These are phyloP conservation scores for Abrus pulchellus DNA, from an alignment of 306 rosid genomes.

Conservation along the genomic window DNA sequence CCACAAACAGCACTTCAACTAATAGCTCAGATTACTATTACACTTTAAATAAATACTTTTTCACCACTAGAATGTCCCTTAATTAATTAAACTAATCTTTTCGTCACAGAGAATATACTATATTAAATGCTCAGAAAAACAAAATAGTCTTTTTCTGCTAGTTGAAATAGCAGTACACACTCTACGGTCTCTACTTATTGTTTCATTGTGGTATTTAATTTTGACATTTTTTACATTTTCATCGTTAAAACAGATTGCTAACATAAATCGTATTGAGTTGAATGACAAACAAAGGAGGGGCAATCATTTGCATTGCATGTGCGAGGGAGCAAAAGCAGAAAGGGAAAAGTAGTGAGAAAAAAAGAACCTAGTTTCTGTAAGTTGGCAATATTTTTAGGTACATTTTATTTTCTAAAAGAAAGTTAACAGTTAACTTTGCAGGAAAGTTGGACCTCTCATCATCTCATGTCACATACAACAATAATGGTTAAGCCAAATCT, in stretches of 20 bases:
- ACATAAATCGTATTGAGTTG: background rate
- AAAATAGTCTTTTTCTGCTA: background rate
- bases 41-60: no score
- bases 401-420: background rate
- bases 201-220: background rate
- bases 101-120: no score
- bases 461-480: no score
- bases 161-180: background rate
- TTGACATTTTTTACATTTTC: constrained; percentile 3
- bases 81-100: no score
- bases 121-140: no score
- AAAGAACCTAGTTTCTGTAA: background rate
- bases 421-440: background rate
- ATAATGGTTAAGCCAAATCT: no score
- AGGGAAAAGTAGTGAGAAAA: background rate
- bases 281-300: background rate
- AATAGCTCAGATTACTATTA: no score
- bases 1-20: no score
- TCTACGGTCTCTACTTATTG: background rate
- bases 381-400: background rate
- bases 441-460: no score
- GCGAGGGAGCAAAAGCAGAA: constrained; percentile 3
- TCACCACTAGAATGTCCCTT: no score
- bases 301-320: constrained; percentile 44
- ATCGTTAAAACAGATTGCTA: background rate